Percentiles rank a stretch among this genome's conserved stretches.
These are phyloP conservation scores for Aspergillus fumigatus DNA, from an alignment of 2,329 filamentous ascomycete species.

Conservation along the genomic window DNA sequence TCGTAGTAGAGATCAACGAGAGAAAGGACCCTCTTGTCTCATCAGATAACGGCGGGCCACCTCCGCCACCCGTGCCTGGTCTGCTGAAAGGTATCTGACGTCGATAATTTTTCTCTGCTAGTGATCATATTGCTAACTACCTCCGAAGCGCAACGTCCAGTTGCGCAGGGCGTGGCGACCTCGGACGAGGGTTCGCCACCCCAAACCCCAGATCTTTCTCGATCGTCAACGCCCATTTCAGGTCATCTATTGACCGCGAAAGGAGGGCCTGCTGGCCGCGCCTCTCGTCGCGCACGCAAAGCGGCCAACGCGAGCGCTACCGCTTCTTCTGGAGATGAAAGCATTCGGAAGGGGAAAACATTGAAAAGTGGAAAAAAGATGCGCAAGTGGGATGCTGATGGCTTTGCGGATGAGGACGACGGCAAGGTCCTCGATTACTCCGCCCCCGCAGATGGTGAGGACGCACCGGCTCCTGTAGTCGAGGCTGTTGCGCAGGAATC, in stretches of 20 bases:
- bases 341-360: conserved; percentile 54
- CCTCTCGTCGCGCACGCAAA: conserved; percentile 76
- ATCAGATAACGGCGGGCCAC: conserved; percentile 48
- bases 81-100: conserved; percentile 44
- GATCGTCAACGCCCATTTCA: conserved; percentile 67
- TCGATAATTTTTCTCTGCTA: not conserved
- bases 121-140: conserved; percentile 17
- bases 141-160: conserved; percentile 40
- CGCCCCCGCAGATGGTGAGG: conserved; percentile 54
- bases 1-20: conserved; percentile 35
- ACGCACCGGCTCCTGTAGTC: conserved; percentile 53
- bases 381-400: conserved; percentile 88
- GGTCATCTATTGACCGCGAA: conserved; percentile 69
- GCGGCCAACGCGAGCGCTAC: conserved; percentile 48
- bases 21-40: conserved; percentile 45
- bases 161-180: conserved; percentile 39
- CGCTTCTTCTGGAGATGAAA: conserved; percentile 78
- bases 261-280: conserved; percentile 66
- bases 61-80: conserved; percentile 49
- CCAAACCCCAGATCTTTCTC: conserved; percentile 68
- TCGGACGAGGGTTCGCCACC: conserved; percentile 68
- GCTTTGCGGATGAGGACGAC: conserved; percentile 76
- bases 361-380: conserved; percentile 68
- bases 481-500: conserved; percentile 72
- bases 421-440: conserved; percentile 88